Base-by-base conservation (phyloP, 1,284 basidiomycete genomes). In the Neonothopanus nambi region DNA sequence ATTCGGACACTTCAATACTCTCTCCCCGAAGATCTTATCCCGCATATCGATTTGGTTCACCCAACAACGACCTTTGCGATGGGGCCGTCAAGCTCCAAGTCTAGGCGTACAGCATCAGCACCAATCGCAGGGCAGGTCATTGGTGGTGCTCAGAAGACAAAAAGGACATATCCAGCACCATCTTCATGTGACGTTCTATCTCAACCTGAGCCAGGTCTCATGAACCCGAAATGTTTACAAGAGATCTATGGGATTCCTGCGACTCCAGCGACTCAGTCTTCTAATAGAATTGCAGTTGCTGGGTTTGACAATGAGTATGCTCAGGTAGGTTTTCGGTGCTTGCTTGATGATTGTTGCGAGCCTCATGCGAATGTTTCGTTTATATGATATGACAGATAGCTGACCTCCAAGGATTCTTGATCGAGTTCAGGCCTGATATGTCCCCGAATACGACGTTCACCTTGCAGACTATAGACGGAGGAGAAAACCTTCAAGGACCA, bases 1-100 rank as follows among this genome's bases (percentile, higher is more conserved):
- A n/a, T n/a, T n/a, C n/a, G n/a, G n/a, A n/a, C n/a, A n/a, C n/a
- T n/a, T n/a, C n/a, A n/a, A n/a, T n/a, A n/a, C n/a, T n/a, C n/a
- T n/a, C n/a, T n/a, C n/a, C n/a, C 76, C 1, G 57, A 62, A 0
- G 66, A 67, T 40, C 63, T 77, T 5, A 50, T 67, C 43, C 65
- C 63, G 8, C 71, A 75, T 53, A 61, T 78, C 37, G 65, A 71
- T 13, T 63, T 75, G n/a, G 64, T 78, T 13, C 72, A 75, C 53
- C 76, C 76, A 1, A 75, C 74, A 0, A 65, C 63, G 15, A 54
- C 59, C 56, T 64, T 59, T 39, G 55, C 44, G n/a, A 49, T 43
- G 23, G 53, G n/a, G n/a, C n/a, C n/a, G n/a, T n/a, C n/a, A n/a
- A n/a, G n/a, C n/a, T n/a, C n/a, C n/a, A n/a, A n/a, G n/a, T n/a